phyloP scores from a whole-genome alignment of 371 early-diverging fungal species.

The Mucor saturninus region DNA sequence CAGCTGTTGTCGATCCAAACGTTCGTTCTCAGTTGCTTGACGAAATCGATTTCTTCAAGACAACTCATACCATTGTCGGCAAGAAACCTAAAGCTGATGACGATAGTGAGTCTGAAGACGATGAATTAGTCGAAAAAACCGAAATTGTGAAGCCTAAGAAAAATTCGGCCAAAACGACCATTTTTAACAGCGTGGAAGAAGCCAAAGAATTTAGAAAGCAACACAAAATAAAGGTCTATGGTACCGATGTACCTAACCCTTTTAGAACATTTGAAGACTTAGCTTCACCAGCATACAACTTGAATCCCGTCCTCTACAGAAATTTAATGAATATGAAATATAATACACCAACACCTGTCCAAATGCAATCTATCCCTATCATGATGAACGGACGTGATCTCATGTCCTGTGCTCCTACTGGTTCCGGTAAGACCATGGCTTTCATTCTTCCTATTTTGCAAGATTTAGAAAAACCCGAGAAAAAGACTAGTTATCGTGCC shows the following conservation, averaged over 20 bases:
- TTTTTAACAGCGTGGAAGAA: constrained; percentile 35
- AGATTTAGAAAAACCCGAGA: constrained; percentile 74
- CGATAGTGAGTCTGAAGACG: not conserved
- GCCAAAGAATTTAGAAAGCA: constrained; percentile 66
- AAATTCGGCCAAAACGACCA: constrained; percentile 5
- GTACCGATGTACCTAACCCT: constrained; percentile 88
- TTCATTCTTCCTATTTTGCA: constrained; percentile 94
- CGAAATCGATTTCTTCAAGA: constrained; percentile 54
- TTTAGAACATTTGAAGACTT: constrained; percentile 81
- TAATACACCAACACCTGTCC: constrained; percentile 95
- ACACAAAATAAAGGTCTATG: constrained; percentile 82
- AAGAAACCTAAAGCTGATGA: not conserved
- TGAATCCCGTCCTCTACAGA: constrained; percentile 68
- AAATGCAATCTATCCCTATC: constrained; percentile 92
- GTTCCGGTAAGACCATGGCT: constrained; percentile 99
- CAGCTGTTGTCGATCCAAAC: constrained; percentile 42
- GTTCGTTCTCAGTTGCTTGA: constrained; percentile 42
- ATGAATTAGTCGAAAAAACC: constrained; percentile 3
- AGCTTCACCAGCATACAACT: constrained; percentile 67
- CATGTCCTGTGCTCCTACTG: constrained; percentile 94
- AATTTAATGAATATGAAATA: constrained; percentile 72
- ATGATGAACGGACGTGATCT: constrained; percentile 83
- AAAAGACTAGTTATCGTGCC: constrained; percentile 78
- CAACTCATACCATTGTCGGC: constrained; percentile 35
- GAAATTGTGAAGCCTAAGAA: too few relatives aligned